Evolutionary conservation across 225 moss, liverwort and hornwort genomes (phyloP).

Genomic region (Bryoerythrophyllum caledonicum): DNA sequence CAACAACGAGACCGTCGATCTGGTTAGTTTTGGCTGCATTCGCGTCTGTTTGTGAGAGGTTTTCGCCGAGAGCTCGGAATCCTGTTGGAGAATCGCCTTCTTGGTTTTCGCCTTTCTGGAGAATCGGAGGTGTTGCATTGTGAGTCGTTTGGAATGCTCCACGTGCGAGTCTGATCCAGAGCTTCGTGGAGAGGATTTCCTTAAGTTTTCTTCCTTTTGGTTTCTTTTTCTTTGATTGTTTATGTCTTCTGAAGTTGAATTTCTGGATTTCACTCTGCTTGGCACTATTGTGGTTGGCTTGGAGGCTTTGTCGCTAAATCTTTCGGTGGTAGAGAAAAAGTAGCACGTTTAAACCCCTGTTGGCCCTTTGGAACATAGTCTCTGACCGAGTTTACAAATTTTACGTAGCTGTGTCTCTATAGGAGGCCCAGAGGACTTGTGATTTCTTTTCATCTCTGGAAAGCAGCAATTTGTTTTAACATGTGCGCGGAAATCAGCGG

Average conservation of each 20-base stretch:
- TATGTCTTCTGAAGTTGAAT: neutral
- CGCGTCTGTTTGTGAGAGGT: neutral
- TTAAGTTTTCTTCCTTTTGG: too few species aligned
- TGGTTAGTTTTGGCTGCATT: slow-evolving; percentile 20
- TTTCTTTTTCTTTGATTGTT: neutral
- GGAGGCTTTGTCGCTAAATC: neutral
- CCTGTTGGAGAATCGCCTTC: too few species aligned
- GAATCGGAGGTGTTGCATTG: neutral
- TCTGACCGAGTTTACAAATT: neutral
- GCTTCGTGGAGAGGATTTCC: neutral
- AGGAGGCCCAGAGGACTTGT: neutral
- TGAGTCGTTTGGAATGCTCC: neutral
- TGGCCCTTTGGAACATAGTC: neutral
- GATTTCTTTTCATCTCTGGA: neutral
- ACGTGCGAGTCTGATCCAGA: neutral
- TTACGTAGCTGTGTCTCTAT: neutral
- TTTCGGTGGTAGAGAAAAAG: neutral
- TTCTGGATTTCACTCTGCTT: neutral
- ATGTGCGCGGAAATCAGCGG: neutral
- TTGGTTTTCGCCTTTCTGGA: neutral
- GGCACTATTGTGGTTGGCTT: neutral
- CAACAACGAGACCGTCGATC: slow-evolving; percentile 44
- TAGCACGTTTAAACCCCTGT: neutral
- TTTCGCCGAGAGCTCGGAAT: neutral
- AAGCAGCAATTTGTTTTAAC: neutral